Evolutionary conservation across 208 protist species (phyloP).

Genomic region (Acanthamoeba healyi): DNA sequence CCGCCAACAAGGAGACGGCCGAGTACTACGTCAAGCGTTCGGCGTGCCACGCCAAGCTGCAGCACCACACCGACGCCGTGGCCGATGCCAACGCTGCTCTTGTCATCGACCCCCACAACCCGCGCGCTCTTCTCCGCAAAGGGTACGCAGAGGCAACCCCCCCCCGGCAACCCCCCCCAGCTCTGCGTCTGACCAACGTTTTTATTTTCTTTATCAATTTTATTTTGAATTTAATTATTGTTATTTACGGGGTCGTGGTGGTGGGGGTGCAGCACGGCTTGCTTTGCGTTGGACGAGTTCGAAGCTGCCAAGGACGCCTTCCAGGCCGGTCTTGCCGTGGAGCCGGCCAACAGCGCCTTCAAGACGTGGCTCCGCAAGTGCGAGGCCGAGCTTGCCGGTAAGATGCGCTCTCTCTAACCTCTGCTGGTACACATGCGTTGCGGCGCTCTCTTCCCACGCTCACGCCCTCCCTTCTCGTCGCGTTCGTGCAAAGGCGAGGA

Average conservation of each 20-base stretch:
- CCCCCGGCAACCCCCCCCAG: too few relatives aligned
- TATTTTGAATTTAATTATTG: slow-evolving; percentile 16
- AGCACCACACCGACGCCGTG: slow-evolving; percentile 62
- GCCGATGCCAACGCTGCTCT: slow-evolving; percentile 64
- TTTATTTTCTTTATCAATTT: slow-evolving; percentile 23
- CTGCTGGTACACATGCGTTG: not conserved
- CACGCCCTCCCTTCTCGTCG: not conserved
- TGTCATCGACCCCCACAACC: slow-evolving; percentile 46
- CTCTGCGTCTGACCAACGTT: too few relatives aligned
- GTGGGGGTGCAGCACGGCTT: slow-evolving; percentile 64
- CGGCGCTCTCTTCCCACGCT: not conserved
- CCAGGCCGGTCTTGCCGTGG: slow-evolving; percentile 60
- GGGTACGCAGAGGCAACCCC: slow-evolving; percentile 5
- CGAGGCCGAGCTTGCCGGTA: slow-evolving; percentile 74
- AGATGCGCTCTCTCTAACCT: not conserved
- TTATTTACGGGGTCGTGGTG: not conserved
- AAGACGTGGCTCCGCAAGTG: slow-evolving; percentile 83
- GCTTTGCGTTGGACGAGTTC: slow-evolving; percentile 79
- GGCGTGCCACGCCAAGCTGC: slow-evolving; percentile 70
- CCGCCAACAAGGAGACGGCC: not conserved
- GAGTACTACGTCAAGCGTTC: slow-evolving; percentile 70
- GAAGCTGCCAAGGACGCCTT: slow-evolving; percentile 74
- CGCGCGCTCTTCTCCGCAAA: slow-evolving; percentile 41
- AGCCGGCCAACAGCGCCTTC: slow-evolving; percentile 54
- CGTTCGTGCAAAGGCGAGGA: not conserved